Evolutionary conservation across 352 stramenopile genomes (phyloP).

Genomic region (Phytophthora podocarpi): DNA sequence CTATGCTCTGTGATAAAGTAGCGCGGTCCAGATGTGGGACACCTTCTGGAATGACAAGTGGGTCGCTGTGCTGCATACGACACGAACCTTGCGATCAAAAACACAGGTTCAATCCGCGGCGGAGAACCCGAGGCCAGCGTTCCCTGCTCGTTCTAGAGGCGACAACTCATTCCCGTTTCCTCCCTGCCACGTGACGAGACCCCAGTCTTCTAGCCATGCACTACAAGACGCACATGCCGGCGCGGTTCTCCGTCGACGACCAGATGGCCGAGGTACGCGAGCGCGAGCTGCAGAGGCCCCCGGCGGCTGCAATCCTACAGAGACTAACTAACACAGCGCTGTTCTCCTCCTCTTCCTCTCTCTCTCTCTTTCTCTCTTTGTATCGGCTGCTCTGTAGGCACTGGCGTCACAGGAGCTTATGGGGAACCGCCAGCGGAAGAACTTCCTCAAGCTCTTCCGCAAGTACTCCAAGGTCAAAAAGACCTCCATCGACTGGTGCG

Average conservation of each 20-base stretch:
- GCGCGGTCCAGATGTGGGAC: neutral
- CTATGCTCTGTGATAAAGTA: neutral
- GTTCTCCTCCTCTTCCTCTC: neutral
- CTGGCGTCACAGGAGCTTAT: slow-evolving; percentile 83
- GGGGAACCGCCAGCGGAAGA: slow-evolving; percentile 79
- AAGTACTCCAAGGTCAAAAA: slow-evolving; percentile 89
- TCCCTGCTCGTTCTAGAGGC: slow-evolving; percentile 14
- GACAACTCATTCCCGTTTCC: slow-evolving; percentile 9
- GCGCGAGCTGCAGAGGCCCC: neutral
- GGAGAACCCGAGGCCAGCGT: neutral
- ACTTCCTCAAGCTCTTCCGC: slow-evolving; percentile 90
- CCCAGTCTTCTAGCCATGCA: slow-evolving; percentile 49
- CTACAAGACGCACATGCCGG: slow-evolving; percentile 88
- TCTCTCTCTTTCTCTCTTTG: too few relatives aligned
- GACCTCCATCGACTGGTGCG: slow-evolving; percentile 80
- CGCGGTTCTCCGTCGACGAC: slow-evolving; percentile 86
- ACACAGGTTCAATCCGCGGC: slow-evolving; percentile 21
- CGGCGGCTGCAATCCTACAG: neutral
- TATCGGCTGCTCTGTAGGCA: too few relatives aligned
- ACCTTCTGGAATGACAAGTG: neutral
- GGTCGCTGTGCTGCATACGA: slow-evolving; percentile 19
- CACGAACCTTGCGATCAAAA: slow-evolving; percentile 24
- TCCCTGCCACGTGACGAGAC: slow-evolving; percentile 7
- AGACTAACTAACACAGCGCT: neutral
- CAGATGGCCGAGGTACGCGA: slow-evolving; percentile 82